Percentiles rank a stretch among this genome's conserved stretches.
Conservation (phyloP, 208 protist species). For the Leishmania turanica region DNA sequence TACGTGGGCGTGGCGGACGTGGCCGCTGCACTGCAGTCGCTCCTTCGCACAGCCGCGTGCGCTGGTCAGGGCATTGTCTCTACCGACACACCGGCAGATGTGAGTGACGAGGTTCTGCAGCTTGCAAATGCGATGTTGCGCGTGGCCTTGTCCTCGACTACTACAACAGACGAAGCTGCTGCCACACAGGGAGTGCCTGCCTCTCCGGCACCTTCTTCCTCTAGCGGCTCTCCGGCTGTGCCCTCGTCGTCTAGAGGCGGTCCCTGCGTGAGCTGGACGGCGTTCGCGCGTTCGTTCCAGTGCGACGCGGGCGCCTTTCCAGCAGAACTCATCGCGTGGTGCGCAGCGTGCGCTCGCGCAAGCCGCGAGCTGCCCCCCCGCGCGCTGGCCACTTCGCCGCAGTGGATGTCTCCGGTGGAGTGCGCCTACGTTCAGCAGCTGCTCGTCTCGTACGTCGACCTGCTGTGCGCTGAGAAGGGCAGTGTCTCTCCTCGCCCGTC, state of each 20-base stretch:
- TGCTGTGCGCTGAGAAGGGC: background rate
- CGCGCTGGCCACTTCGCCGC: constrained; percentile 7
- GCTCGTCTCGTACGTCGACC: constrained; percentile 15
- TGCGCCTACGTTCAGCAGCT: constrained; percentile 26
- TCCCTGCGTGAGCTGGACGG: constrained; percentile 18
- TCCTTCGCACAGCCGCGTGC: constrained; percentile 5
- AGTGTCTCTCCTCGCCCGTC: background rate
- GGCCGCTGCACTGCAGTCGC: constrained; percentile 13
- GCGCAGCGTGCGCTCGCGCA: constrained; percentile 13
- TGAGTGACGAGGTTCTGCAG: background rate
- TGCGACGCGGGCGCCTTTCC: constrained; percentile 37
- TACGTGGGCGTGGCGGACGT: constrained; percentile 11
- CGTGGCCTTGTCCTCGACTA: constrained; percentile 5
- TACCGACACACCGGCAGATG: background rate
- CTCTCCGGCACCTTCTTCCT: background rate
- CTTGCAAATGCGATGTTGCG: constrained; percentile 28
- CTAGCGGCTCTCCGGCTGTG: background rate
- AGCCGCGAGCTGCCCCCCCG: background rate
- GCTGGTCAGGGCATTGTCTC: background rate
- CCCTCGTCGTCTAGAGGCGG: background rate
- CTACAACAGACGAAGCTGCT: background rate
- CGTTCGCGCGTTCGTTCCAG: constrained; percentile 35
- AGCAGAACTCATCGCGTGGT: constrained; percentile 33
- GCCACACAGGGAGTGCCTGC: background rate
- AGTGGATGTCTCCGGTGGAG: constrained; percentile 38